Evolutionary conservation across 2,329 filamentous ascomycete species (phyloP), one percentile per base, ranked within the genome.

Genomic region (Alternaria metachromatica): DNA sequence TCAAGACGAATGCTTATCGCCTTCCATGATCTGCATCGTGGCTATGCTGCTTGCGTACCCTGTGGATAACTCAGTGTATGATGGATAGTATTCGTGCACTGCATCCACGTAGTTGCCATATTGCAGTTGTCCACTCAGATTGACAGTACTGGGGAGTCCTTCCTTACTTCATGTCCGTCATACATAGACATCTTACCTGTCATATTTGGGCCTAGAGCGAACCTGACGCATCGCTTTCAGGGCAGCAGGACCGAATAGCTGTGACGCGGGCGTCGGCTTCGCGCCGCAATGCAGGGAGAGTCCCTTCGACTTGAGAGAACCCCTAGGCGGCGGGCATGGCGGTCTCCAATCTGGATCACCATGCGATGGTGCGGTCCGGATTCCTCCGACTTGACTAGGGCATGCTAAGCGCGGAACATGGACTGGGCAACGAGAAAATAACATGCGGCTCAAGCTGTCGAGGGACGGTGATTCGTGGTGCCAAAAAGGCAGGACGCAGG

Each of bases 361-460:
- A 48, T 60, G 55, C 44, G 23, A 55, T 64, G 63, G 49, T 59
- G 61, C 62, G 67, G 63, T 45, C 67, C 63, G 64, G 63, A 48
- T 57, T 69, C 50, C 62, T 50, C 70, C 67, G 64, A 68, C 41
- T 59, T 51, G 59, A 67, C 59, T 60, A 66, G 66, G 67, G 45
- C 58, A 56, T 43, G 12, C 25, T 64, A 68, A 44, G 44, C 13
- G 62, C 71, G 71, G 67, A 66, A 72, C 65, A 63, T 70, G 51
- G 62, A 58, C 69, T 70, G 51, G 62, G 60, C 69, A 63, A 49
- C 49, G 25, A 65, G 60, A 57, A 55, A 71, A 71, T 58, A 61
- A 59, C 62, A 60, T 74, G 74, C 70, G 72, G 74, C 73, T 75
- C 62, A 71, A 74, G 66, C 59, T 62, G 59, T 60, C 44, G 62